Evolutionary conservation across 306 rosid species (phyloP), one percentile per base, ranked within the genome.

Genomic region (Vicia faba): DNA sequence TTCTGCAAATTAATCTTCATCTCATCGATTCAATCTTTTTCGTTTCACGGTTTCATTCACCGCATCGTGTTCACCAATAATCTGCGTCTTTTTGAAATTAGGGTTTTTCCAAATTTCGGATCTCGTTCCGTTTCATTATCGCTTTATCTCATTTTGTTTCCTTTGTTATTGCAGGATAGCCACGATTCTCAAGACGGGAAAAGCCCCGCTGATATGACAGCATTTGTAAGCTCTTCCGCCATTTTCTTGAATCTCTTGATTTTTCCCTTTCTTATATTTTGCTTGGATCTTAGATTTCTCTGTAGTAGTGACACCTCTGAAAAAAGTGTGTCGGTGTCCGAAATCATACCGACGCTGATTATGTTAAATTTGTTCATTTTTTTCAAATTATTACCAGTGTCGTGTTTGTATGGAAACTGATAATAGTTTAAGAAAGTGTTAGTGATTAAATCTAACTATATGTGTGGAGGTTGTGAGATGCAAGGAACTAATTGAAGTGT

Each of bases 161-260:
- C 62, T 39, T 70, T 31, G 33, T 44, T 14, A 16, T 75, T 48
- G 63, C 85, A 93, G 97, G 99, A 93, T 62, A 93, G 91, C 1
- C 95, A 85, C 16, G 91, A 85, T 75, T 79, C 87, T 2, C 90
- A 90, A 58, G 97, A 90, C 44, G 60, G 87, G 8, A 93, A 88
- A 75, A 93, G 88, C 85, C 83, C 92, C 31, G 96, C 99, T 25
- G 99, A 90, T 70, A 93, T 93, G 99, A 88, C 99, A 8, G 88
- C 86, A 76, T 93, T 89, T 81, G 97, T 93, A 77, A 83, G 99
- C 79, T 68, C 23, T 31, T 67, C 73, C 39, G 20, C n/a, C 26
- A 43, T 48, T 74, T 29, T 39, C 48, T 20, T 18, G 11, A 58
- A 58, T 58, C 43, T 58, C 43, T 23, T 25, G 33, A 33, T 53